These are phyloP conservation scores for Aureobasidium vineae DNA, from an alignment of 2,329 filamentous ascomycete genomes.

Conservation along the genomic window DNA sequence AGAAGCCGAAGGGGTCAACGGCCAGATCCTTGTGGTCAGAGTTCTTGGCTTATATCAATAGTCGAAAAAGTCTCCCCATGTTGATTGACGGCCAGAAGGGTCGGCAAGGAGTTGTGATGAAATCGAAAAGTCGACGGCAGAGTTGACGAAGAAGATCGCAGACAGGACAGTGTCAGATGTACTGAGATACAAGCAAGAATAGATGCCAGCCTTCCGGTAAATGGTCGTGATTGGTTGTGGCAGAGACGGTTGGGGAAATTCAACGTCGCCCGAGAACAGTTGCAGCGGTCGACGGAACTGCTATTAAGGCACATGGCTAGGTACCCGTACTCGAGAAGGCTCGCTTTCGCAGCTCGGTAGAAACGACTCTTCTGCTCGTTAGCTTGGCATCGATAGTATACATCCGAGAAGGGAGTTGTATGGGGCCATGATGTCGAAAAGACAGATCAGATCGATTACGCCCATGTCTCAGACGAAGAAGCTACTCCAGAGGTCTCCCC, in stretches of 20 bases:
- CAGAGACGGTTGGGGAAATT: neutral
- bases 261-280: neutral
- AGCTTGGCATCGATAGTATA: neutral
- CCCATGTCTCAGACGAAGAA: constrained; percentile 3
- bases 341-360: neutral
- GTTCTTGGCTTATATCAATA: neutral
- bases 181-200: neutral
- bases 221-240: neutral
- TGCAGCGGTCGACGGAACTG: neutral
- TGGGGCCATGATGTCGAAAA: neutral
- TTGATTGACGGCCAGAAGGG: constrained; percentile 7
- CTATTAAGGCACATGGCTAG: neutral
- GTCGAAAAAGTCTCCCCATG: neutral
- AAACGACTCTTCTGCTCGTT: neutral
- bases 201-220: neutral
- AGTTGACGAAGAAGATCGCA: neutral
- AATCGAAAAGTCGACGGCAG: neutral
- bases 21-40: neutral
- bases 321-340: neutral
- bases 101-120: neutral
- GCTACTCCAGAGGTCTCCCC: neutral
- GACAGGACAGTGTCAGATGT: neutral
- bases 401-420: neutral
- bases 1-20: neutral
- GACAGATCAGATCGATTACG: constrained; percentile 9